These are phyloP conservation scores for Xylariaceae sp. DNA, from an alignment of 2,329 filamentous ascomycete genomes.

Conservation along the genomic window DNA sequence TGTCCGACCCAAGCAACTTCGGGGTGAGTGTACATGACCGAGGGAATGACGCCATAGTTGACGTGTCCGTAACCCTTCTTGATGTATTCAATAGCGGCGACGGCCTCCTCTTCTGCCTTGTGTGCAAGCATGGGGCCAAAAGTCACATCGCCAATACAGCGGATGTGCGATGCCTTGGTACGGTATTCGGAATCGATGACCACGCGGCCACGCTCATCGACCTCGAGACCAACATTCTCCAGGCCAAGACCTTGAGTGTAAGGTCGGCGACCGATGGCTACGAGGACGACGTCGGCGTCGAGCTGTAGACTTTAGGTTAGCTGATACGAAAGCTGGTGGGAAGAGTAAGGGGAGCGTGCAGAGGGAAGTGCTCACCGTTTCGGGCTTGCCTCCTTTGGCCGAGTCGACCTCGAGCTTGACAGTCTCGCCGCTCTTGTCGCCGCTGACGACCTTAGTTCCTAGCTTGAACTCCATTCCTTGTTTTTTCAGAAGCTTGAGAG, in stretches of 20 bases:
- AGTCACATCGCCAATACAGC: slow-evolving; percentile 91
- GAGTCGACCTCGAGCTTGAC: slow-evolving; percentile 84
- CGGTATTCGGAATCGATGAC: slow-evolving; percentile 99
- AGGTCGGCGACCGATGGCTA: slow-evolving; percentile 92
- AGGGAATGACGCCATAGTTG: slow-evolving; percentile 97
- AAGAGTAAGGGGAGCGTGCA: not conserved
- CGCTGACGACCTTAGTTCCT: slow-evolving; percentile 87
- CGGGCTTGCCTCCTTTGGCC: slow-evolving; percentile 92
- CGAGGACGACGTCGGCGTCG: slow-evolving; percentile 90
- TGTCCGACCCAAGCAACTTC: slow-evolving; percentile 99
- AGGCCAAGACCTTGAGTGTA: slow-evolving; percentile 90
- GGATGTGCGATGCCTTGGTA: slow-evolving; percentile 95
- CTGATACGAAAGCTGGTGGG: no score
- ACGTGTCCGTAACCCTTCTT: slow-evolving; percentile 97
- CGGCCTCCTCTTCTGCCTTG: slow-evolving; percentile 98
- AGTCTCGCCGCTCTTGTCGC: slow-evolving; percentile 72
- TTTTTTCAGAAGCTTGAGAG: slow-evolving; percentile 91
- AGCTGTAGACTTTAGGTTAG: slow-evolving; percentile 60
- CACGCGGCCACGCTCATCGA: slow-evolving; percentile 88
- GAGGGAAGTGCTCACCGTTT: slow-evolving; percentile 60
- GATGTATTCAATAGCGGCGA: slow-evolving; percentile 94
- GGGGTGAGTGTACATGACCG: slow-evolving; percentile 99
- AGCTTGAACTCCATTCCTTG: slow-evolving; percentile 99
- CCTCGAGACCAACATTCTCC: slow-evolving; percentile 88
- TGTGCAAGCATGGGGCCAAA: slow-evolving; percentile 99